A percentile compares a stretch with the other conserved stretches of the same genome.
Evolutionary conservation across 164 flowering plant species (phyloP).

Genomic region (Liquidambar formosana): DNA sequence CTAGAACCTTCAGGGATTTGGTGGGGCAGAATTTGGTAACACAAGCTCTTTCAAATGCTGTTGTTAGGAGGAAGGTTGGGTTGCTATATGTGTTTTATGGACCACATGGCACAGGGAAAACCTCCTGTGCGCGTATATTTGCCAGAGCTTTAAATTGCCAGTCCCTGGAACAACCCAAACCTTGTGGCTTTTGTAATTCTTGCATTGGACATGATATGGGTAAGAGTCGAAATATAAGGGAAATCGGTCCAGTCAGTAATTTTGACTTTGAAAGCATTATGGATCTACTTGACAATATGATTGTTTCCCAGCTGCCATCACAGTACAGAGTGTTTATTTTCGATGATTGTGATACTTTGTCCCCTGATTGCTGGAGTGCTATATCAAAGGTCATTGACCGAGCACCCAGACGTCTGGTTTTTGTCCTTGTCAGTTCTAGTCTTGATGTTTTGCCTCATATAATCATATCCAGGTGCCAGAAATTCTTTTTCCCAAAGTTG

Average conservation of each 20-base stretch:
- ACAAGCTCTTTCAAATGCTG: conserved; percentile 96
- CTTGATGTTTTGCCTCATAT: conserved; percentile 91
- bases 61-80: conserved; percentile 67
- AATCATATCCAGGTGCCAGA: conserved; percentile 93
- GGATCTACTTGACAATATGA: conserved; percentile 70
- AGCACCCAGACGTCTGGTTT: conserved; percentile 85
- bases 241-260: conserved; percentile 81
- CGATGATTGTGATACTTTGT: conserved; percentile 89
- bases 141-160: conserved; percentile 88
- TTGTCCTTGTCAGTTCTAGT: conserved; percentile 78
- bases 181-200: conserved; percentile 86
- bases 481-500: conserved; percentile 93
- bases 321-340: conserved; percentile 77
- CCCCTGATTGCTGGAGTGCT: conserved; percentile 90
- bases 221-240: conserved; percentile 66
- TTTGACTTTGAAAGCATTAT: conserved; percentile 71
- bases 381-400: conserved; percentile 92
- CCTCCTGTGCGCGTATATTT: conserved; percentile 92
- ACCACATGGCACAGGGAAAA: conserved; percentile 97
- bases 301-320: conserved; percentile 47
- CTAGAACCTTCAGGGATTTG: conserved; percentile 82
- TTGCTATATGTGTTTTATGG: conserved; percentile 89
- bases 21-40: conserved; percentile 88
- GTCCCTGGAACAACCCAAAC: conserved; percentile 70
- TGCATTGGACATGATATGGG: conserved; percentile 80